Evolutionary conservation across 2,329 filamentous ascomycete genomes (phyloP), one percentile per base, ranked within the genome.

Genomic region (Arthroderma sp.): DNA sequence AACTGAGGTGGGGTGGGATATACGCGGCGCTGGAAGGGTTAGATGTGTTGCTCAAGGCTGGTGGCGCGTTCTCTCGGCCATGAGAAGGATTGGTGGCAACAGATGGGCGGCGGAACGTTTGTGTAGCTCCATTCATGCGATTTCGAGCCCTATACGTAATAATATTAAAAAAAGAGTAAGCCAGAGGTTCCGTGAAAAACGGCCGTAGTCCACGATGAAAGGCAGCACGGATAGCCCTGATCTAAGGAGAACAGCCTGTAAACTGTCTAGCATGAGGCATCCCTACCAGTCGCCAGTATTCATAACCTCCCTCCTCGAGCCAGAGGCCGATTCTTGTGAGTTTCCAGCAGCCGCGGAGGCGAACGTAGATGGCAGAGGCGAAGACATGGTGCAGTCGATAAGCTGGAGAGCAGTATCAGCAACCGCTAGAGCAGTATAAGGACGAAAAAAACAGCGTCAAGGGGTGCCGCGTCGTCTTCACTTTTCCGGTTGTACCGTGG

Each of bases 331-430:
- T 71, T 83, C 70, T 77, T 72, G 75, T 66, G 79, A 84, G 72
- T 88, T 86, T 72, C 86, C 86, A 70, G 87, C 86, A 65, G 87
- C 87, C 67, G 87, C 87, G 69, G 87, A 89, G 71, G 87, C 87
- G 75, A 91, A 91, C 79, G 85, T 90, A 66, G 87, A 88, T 67
- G 86, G 84, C 72, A 89, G 81, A 76, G 86, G 84, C 71, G 84
- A 82, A 76, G 85, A 81, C 86, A 89, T 80, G 67, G 64, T 73
- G 66, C 58, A 58, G 61, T 59, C 57, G 58, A 61, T 61, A 59
- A 61, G 60, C 51, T 54, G 51, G 37, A 54, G 33, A 31, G 23
- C 25, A 55, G 2, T 6, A 17, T 54, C 51, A 54, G 51, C 61
- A 65, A 61, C 38, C 9, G 19, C 15, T 1, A 39, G 23, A 13